Evolutionary conservation across 176 grass and related monocot genomes (phyloP).

Genomic region (Alloteropsis semialata): DNA sequence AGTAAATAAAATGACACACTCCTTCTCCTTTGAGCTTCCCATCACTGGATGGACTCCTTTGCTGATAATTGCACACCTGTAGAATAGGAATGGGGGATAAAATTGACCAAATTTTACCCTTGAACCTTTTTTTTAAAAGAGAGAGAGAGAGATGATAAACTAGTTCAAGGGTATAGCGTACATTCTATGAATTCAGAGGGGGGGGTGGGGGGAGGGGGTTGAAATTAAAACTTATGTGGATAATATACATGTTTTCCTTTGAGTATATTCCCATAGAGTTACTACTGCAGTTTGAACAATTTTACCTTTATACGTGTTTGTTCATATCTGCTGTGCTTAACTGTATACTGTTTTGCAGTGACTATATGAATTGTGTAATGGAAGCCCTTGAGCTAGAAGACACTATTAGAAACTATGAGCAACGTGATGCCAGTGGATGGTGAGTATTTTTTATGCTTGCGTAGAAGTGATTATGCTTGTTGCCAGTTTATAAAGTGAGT

Average conservation of each 20-base stretch:
- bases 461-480: conserved; percentile 16
- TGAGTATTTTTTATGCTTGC: conserved; percentile 38
- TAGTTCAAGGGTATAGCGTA: neutral
- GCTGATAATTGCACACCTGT: neutral
- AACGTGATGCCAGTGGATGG: conserved; percentile 74
- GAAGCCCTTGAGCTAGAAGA: conserved; percentile 95
- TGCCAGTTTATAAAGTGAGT: neutral
- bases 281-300: neutral
- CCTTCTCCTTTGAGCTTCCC: neutral
- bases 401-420: conserved; percentile 78
- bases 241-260: neutral
- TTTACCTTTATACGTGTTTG: neutral
- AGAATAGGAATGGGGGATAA: neutral
- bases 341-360: neutral
- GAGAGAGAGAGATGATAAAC: neutral
- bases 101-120: neutral
- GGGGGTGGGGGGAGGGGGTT: too few species aligned
- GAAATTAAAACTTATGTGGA: neutral
- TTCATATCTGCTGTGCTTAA: neutral
- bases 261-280: neutral
- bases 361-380: conserved; percentile 73
- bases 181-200: neutral
- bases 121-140: neutral
- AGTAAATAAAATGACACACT: neutral
- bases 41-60: neutral